Base-by-base conservation (phyloP, 2,329 filamentous ascomycete genomes). In the Plectosphaerella plurivora region DNA sequence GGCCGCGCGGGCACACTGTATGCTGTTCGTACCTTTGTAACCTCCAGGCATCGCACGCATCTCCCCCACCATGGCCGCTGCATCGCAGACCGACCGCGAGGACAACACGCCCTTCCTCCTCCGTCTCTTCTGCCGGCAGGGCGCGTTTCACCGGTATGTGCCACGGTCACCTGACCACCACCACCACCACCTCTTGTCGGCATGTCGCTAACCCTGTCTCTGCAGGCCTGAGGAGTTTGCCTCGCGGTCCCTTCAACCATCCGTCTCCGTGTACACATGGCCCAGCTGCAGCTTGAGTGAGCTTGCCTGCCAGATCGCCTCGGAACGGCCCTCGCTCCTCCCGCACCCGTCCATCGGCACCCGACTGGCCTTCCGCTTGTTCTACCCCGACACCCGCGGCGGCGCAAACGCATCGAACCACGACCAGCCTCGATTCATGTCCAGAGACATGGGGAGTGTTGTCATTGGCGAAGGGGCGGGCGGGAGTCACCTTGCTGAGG, bases 221-320 rank as follows among this genome's bases (percentile, higher is more conserved):
- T 18, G n/a, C 59, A 89, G 87, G 58, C 79, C 84, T 35, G 83
- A 88, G 54, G 88, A 93, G 59, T 91, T 94, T 66, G 68, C 81
- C 60, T 65, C 82, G 18, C 60, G 74, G 51, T 65, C 74, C 52
- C 78, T 89, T 20, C 83, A 86, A 49, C 74, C 86, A 8, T 82
- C 88, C 65, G 76, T 96, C 24, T 81, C 89, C 56, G 86, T 97
- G 61, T 92, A 97, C 76, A 92, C 91, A 53, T 96, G 91, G 88
- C 80, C 84, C 52, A 84, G 82, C 61, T 93, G 89, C 72, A 91
- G 88, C 3, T 79, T 97, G 22, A 77, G 81, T 59, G 91, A 97
- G 68, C 83, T 97, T 36, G 86, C 88, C 20, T 83, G 89, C 52
- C 85, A 93, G 51, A 80, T 97, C 52, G 81, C 82, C 49, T 79